phyloP scores from a whole-genome alignment of 73 alveolate species.

The Uronychia setigera region DNA sequence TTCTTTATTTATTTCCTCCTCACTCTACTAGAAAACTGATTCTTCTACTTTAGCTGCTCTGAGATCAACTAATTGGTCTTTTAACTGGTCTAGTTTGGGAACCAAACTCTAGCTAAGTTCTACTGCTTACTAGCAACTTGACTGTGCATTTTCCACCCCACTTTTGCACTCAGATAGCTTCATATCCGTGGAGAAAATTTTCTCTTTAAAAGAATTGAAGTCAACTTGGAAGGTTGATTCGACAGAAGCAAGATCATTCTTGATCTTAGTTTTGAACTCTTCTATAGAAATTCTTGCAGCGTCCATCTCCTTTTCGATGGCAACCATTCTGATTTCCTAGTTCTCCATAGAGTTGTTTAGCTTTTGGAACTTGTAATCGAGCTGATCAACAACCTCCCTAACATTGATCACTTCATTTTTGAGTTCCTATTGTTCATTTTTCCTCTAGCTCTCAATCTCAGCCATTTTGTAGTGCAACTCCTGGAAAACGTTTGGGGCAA shows the following conservation, averaged over 20 bases:
- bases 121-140: not conserved
- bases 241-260: not conserved
- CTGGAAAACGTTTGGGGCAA: not conserved
- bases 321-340: not conserved
- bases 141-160: not conserved
- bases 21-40: not conserved
- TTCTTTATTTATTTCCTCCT: not conserved
- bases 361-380: not conserved
- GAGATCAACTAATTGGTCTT: not conserved
- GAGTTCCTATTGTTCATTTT: not conserved
- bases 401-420: not conserved
- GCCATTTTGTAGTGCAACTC: not conserved
- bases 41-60: not conserved
- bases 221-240: not conserved
- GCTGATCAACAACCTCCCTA: not conserved
- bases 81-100: not conserved
- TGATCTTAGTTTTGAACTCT: not conserved
- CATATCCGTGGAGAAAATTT: not conserved
- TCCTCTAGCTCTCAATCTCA: not conserved
- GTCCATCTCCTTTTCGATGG: not conserved
- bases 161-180: not conserved
- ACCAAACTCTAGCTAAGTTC: not conserved
- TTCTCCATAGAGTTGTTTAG: not conserved
- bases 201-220: not conserved
- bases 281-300: not conserved